Evolutionary conservation across 169 alveolate genomes (phyloP).

Genomic region (Plasmodium ovale): DNA sequence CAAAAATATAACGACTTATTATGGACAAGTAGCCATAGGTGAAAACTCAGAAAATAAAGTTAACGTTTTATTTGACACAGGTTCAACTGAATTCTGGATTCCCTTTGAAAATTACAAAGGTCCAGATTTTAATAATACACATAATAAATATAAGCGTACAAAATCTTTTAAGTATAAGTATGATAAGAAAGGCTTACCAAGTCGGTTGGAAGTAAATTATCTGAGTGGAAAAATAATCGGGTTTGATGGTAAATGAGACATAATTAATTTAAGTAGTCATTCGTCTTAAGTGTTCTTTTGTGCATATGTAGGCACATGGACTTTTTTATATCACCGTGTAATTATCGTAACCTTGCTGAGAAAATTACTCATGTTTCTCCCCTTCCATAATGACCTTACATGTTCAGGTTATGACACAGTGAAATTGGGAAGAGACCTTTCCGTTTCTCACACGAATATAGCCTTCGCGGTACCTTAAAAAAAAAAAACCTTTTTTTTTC

Average conservation of each 20-base stretch:
- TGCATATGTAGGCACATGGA: too few species aligned
- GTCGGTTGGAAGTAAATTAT: slow-evolving; percentile 38
- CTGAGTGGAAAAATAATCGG: slow-evolving; percentile 65
- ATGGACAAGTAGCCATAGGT: slow-evolving; percentile 69
- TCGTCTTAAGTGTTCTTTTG: too few species aligned
- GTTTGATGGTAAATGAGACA: slow-evolving; percentile 76
- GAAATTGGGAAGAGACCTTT: slow-evolving; percentile 20
- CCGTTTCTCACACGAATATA: slow-evolving; percentile 60
- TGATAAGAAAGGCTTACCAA: slow-evolving; percentile 58
- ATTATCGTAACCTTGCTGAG: too few species aligned
- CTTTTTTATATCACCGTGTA: too few species aligned
- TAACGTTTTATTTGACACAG: slow-evolving; percentile 87
- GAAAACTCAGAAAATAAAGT: slow-evolving; percentile 73
- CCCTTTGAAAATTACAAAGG: slow-evolving; percentile 78
- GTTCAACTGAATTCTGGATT: slow-evolving; percentile 87
- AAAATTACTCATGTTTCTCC: too few species aligned
- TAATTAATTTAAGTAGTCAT: too few species aligned
- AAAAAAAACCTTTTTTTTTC: neutral
- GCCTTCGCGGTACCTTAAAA: slow-evolving; percentile 69
- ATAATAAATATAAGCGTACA: slow-evolving; percentile 56
- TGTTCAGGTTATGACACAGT: slow-evolving; percentile 72
- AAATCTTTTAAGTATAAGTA: slow-evolving; percentile 55
- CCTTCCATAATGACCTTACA: neutral
- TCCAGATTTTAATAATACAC: slow-evolving; percentile 11
- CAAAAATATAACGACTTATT: slow-evolving; percentile 59